Conservation (phyloP, 78 protist genomes). For the Emiliania huxleyi region DNA sequence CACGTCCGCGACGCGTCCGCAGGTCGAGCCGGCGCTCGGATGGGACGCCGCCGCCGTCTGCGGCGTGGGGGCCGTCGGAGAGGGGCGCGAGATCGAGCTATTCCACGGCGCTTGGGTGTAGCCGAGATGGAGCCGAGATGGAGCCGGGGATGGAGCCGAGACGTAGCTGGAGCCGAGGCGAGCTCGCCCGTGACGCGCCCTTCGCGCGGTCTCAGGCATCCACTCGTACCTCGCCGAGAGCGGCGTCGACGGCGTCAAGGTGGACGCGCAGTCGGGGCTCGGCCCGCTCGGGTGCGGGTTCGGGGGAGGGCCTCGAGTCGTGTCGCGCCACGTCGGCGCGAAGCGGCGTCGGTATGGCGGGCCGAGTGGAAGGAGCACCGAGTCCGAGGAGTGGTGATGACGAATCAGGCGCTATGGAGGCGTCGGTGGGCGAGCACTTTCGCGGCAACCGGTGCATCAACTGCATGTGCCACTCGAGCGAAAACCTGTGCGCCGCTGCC, state of each 20-base stretch:
- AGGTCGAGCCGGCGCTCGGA: slow-evolving; percentile 31
- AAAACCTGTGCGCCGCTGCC: slow-evolving; percentile 8
- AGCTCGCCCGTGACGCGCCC: too few species aligned
- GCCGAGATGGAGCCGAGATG: too few species aligned
- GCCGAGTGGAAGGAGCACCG: too few species aligned
- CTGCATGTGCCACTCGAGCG: slow-evolving; percentile 43
- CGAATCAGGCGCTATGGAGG: slow-evolving; percentile 43
- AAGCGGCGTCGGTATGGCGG: too few species aligned
- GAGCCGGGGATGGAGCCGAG: too few species aligned
- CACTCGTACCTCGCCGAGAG: slow-evolving; percentile 16
- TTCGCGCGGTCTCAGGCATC: too few species aligned
- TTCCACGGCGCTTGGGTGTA: too few species aligned
- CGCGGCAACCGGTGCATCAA: slow-evolving; percentile 14
- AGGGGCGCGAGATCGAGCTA: background rate
- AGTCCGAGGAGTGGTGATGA: too few species aligned
- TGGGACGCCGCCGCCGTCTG: slow-evolving; percentile 25
- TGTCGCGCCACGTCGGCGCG: background rate
- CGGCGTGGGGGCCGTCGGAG: background rate
- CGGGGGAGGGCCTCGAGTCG: too few species aligned
- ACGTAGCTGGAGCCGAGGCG: too few species aligned
- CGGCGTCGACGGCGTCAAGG: slow-evolving; percentile 49
- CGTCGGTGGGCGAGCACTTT: background rate
- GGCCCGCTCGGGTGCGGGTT: background rate
- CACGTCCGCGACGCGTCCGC: background rate
- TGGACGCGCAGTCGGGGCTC: slow-evolving; percentile 41